Percentiles rank a stretch among this genome's conserved stretches.
phyloP scores from a whole-genome alignment of 2,329 filamentous ascomycete genomes.

The Fusarium zealandicum region DNA sequence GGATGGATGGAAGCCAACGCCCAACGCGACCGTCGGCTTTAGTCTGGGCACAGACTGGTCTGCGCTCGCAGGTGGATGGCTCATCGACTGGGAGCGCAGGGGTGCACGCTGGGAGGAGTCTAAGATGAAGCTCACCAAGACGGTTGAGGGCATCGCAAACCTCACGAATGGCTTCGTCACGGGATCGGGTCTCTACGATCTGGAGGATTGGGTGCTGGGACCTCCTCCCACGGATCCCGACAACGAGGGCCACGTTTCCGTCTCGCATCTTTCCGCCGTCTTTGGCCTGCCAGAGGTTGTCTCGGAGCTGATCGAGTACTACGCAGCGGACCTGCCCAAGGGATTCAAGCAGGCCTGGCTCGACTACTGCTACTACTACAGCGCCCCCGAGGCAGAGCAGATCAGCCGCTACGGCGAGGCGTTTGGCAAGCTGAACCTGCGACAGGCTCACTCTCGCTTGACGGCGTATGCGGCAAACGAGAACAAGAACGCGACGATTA shows the following conservation, averaged over 20 bases:
- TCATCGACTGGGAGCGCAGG: slow-evolving; percentile 66
- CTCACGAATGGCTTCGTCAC: slow-evolving; percentile 67
- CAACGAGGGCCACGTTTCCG: slow-evolving; percentile 58
- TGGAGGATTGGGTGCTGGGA: slow-evolving; percentile 55
- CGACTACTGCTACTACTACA: slow-evolving; percentile 67
- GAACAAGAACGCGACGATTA: slow-evolving; percentile 55
- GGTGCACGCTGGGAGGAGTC: slow-evolving; percentile 62
- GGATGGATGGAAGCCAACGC: slow-evolving; percentile 55
- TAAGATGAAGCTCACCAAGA: slow-evolving; percentile 56
- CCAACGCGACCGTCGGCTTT: slow-evolving; percentile 54
- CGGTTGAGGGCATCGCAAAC: slow-evolving; percentile 58
- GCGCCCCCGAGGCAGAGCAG: slow-evolving; percentile 58
- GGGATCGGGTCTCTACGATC: slow-evolving; percentile 60
- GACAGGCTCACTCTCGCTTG: slow-evolving; percentile 65
- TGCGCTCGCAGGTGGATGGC: slow-evolving; percentile 62
- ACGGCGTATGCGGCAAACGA: slow-evolving; percentile 60
- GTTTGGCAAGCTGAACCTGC: slow-evolving; percentile 57
- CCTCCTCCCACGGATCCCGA: slow-evolving; percentile 61
- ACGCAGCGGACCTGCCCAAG: slow-evolving; percentile 52
- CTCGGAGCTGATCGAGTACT: slow-evolving; percentile 61
- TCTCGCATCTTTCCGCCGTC: slow-evolving; percentile 64
- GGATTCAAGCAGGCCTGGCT: slow-evolving; percentile 63
- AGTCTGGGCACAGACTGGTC: slow-evolving; percentile 67
- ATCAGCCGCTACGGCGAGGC: slow-evolving; percentile 57
- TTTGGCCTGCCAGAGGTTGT: slow-evolving; percentile 67